These are phyloP conservation scores for Linum lewisii DNA, from an alignment of 345 rosid genomes.

Conservation along the genomic window DNA sequence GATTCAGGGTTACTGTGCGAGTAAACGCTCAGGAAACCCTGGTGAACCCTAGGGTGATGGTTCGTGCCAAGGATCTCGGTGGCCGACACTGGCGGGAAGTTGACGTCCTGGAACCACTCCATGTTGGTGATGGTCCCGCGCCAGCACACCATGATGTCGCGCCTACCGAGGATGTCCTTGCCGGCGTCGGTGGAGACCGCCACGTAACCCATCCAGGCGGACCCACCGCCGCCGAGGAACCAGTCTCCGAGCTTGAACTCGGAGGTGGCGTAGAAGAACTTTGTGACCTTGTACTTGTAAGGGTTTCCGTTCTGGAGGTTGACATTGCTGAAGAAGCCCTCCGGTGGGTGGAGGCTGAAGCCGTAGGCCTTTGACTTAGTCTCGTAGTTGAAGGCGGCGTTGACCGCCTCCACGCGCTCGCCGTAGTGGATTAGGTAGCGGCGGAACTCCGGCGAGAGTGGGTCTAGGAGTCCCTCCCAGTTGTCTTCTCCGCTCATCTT, in stretches of 20 bases:
- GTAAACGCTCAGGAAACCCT: constrained; percentile 6
- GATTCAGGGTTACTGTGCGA: not conserved
- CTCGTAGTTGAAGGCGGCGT: constrained; percentile 7
- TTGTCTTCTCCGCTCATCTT: constrained; percentile 18
- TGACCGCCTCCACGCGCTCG: not conserved
- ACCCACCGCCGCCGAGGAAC: not conserved
- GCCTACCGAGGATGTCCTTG: constrained; percentile 18
- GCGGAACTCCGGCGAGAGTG: constrained; percentile 23
- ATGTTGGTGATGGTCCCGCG: constrained; percentile 14
- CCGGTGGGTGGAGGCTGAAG: constrained; percentile 7
- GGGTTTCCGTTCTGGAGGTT: constrained; percentile 16
- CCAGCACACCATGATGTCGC: constrained; percentile 27
- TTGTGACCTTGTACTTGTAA: constrained; percentile 21
- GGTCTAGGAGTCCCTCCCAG: constrained; percentile 24
- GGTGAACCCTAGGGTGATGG: constrained; percentile 14
- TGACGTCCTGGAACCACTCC: not conserved
- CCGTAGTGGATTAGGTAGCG: constrained; percentile 24
- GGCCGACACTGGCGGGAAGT: not conserved
- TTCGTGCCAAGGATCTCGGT: constrained; percentile 8
- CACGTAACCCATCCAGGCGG: constrained; percentile 20
- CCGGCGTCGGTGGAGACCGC: constrained; percentile 27
- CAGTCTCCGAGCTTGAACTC: not conserved
- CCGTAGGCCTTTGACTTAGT: constrained; percentile 7
- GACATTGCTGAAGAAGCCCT: constrained; percentile 13
- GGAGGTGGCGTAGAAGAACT: constrained; percentile 14